Base-by-base conservation (phyloP, 768 basidiomycete genomes). In the Agaricus blazei region DNA sequence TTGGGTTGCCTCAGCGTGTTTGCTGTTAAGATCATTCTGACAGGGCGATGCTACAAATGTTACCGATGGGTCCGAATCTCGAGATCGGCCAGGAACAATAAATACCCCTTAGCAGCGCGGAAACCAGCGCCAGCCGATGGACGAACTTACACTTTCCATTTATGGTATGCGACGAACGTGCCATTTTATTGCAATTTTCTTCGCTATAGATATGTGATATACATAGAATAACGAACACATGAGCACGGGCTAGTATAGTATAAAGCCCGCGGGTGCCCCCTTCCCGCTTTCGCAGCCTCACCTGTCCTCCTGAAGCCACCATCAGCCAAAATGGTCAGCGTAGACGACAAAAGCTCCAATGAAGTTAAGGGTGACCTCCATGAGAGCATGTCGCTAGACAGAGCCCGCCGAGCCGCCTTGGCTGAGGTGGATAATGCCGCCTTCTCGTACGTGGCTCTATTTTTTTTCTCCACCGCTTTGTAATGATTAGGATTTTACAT, bases 371-470 rank as follows among this genome's bases (percentile, higher is more conserved):
- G 53, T 42, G 12, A 29, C 50, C 44, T 67, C 64, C 58, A 74
- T 63, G 59, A 74, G 59, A 67, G 62, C 12, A 75, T 75, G 53
- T 65, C 66, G 19, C 79, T 90, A 43, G 85, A 88, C 65, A 83
- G 88, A 66, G 81, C 84, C 48, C 83, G 93, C 59, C 80, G 88
- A 15, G 84, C 83, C 36, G 93, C 94, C 31, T 78, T 97, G 41
- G 80, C 85, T 11, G 90, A 95, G 67, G 81, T 96, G 58, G 93
- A 96, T 70, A 85, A 89, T 58, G 93, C 93, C 42, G 74, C 76
- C 43, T 95, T 95, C 71, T 85, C 85, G 88, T 90, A 67, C 52
- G 86, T 67, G 19, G 53, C 47, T 43, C 31, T 40, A 56, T 43
- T 26, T n/a, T 9, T 23, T 34, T 37, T 27, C 56, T 42, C 23